Evolutionary conservation across 2,329 filamentous ascomycete species (phyloP).

Genomic region (Fusarium stilboides): DNA sequence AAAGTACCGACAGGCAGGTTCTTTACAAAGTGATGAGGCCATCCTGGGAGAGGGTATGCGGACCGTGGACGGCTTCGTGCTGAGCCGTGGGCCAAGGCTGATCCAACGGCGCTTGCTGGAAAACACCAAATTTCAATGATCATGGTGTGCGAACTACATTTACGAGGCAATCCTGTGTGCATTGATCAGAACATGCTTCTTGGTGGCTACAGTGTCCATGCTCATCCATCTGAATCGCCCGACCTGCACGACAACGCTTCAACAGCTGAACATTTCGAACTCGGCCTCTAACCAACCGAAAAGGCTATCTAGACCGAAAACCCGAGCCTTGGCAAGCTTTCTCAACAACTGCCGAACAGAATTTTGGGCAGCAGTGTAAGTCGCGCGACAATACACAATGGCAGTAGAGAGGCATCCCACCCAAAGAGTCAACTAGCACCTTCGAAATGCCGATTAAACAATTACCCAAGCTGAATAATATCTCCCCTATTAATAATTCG

Average conservation of each 20-base stretch:
- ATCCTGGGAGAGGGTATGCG: constrained; percentile 20
- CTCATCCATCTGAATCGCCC: constrained; percentile 61
- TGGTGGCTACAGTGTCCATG: constrained; percentile 58
- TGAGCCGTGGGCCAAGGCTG: constrained; percentile 45
- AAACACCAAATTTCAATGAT: constrained; percentile 27
- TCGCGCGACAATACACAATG: too few species aligned
- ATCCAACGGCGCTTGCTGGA: constrained; percentile 52
- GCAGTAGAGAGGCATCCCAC: too few species aligned
- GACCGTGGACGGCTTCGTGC: constrained; percentile 37
- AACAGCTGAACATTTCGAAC: constrained; percentile 58
- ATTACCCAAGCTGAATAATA: neutral
- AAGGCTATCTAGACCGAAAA: too few species aligned
- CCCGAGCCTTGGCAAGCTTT: too few species aligned
- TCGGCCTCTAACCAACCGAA: constrained; percentile 54
- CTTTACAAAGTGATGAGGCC: constrained; percentile 19
- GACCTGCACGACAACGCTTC: constrained; percentile 62
- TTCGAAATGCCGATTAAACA: neutral
- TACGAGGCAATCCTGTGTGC: constrained; percentile 12
- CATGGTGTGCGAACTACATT: constrained; percentile 29
- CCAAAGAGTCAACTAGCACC: too few species aligned
- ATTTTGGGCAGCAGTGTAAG: too few species aligned
- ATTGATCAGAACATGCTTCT: neutral
- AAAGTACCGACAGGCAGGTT: too few species aligned
- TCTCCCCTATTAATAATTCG: neutral
- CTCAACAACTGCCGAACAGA: too few species aligned